Percentiles rank a stretch among this genome's conserved stretches.
Evolutionary conservation across 768 basidiomycete species (phyloP).

Genomic region (Neoboletus magnificus): DNA sequence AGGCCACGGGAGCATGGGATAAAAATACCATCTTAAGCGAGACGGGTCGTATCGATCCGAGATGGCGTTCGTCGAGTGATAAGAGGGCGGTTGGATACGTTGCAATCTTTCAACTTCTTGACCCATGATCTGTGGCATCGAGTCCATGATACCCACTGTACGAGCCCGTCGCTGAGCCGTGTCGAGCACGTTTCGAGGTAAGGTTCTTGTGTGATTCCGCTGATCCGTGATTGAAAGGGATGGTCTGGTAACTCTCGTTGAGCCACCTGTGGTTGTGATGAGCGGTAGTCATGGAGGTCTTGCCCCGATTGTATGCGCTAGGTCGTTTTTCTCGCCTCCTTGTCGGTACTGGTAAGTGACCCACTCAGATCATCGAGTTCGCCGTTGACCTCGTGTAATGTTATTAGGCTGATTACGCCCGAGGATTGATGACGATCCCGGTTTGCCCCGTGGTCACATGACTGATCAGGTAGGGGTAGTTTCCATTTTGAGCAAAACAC

Average conservation of each 20-base stretch:
- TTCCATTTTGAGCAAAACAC: conserved; percentile 22
- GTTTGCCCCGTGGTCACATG: conserved; percentile 26
- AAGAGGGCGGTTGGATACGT: conserved; percentile 14
- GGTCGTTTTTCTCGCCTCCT: background rate
- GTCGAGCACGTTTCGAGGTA: conserved; percentile 13
- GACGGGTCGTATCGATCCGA: conserved; percentile 28
- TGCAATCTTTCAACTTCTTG: conserved; percentile 7
- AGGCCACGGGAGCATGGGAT: background rate
- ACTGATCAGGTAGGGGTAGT: conserved; percentile 6
- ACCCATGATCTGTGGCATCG: conserved; percentile 17
- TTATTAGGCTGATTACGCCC: background rate
- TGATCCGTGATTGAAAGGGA: background rate
- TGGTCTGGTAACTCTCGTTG: background rate
- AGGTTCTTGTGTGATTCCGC: background rate
- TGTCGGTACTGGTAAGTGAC: background rate
- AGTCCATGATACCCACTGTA: background rate
- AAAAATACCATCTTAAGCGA: background rate
- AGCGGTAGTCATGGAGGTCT: background rate
- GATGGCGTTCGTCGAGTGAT: conserved; percentile 14
- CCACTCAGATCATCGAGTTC: conserved; percentile 6
- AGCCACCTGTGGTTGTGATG: background rate
- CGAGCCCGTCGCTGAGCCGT: conserved; percentile 9
- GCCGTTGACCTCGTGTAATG: conserved; percentile 9
- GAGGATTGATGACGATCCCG: conserved; percentile 7
- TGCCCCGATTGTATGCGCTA: background rate